Base-by-base conservation (phyloP, 495 filamentous ascomycete species). In the Durotheca rogersii region DNA sequence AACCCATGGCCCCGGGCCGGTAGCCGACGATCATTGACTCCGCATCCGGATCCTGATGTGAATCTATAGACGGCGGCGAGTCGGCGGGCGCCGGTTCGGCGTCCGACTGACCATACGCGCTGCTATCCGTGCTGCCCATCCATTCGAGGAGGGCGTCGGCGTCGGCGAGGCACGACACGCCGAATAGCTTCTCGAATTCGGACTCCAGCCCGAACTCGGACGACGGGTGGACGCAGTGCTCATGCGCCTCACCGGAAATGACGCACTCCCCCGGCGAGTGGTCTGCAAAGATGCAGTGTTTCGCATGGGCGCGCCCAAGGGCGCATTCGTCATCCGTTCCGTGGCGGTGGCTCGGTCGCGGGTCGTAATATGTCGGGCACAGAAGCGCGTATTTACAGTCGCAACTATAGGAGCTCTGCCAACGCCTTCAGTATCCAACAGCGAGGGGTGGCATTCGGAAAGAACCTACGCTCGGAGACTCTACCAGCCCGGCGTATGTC, bases 231-330 rank as follows among this genome's bases (percentile, higher is more conserved):
- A 53, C 16, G 12, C 60, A 64, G 14, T 48, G 41, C 33, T 34
- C n/a, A 35, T 64, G 60, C 1, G 17, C 9, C 14, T 56, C 51
- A 14, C 21, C 12, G 7, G 47, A 15, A 2, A 60, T 48, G n/a
- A 64, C 40, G 25, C 60, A 64, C 1, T 44, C 14, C 0, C 11
- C 30, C 7, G 49, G 53, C 6, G 14, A 7, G n/a, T 53, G 48
- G 21, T 59, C 52, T 2, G 56, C 48, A 12, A 54, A 64, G 23
- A 61, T 35, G 34, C 60, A 64, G 33, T 64, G 60, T 3, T 47
- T 48, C 7, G 9, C 7, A 30, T 64, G 60, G 9, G 25, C 18
- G 3, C 52, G 57, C 10, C 56, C 60, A 19, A 56, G 42, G 25
- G 31, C 41, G 20, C 60, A 64, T 9, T 60, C 48, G 7, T 47